phyloP scores from a whole-genome alignment of 441 rosid genomes.

The Populus tomentosa region DNA sequence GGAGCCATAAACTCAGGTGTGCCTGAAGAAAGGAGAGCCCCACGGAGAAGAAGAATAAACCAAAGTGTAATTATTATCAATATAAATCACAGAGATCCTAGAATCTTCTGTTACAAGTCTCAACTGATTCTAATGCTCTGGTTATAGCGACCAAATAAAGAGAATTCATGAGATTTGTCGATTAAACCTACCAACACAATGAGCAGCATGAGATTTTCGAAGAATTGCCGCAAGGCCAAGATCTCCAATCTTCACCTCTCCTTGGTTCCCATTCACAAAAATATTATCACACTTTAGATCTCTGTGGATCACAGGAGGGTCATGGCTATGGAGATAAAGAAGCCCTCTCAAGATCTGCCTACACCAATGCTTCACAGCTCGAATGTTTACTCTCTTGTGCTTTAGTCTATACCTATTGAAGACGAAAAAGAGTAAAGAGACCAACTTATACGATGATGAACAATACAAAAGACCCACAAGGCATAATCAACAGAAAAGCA shows the following conservation, averaged over 20 bases:
- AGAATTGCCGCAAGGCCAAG: conserved; percentile 94
- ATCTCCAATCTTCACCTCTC: conserved; percentile 97
- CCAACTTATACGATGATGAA: not conserved
- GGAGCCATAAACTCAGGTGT: conserved; percentile 99
- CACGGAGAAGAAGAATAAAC: not conserved
- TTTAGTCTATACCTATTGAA: conserved; percentile 63
- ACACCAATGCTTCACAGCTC: conserved; percentile 99
- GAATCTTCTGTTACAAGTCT: not conserved
- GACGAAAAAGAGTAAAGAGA: not conserved
- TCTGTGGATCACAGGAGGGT: conserved; percentile 94
- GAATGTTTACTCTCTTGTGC: conserved; percentile 84
- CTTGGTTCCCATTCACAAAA: conserved; percentile 93
- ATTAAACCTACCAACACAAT: conserved; percentile 70
- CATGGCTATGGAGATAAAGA: conserved; percentile 75
- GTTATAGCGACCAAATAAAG: not conserved
- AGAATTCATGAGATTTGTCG: not conserved
- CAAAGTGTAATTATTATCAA: not conserved
- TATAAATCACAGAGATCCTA: not conserved
- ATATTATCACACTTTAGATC: conserved; percentile 99
- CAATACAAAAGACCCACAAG: conserved; percentile 15
- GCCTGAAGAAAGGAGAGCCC: conserved; percentile 42
- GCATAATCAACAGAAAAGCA: conserved; percentile 8
- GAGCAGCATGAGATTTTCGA: conserved; percentile 77
- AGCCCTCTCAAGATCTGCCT: conserved; percentile 91
- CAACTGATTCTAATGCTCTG: conserved; percentile 5